Percentiles rank a stretch among this genome's conserved stretches.
Conservation (phyloP, 2,329 filamentous ascomycete genomes). For the Fusarium verticillioides region DNA sequence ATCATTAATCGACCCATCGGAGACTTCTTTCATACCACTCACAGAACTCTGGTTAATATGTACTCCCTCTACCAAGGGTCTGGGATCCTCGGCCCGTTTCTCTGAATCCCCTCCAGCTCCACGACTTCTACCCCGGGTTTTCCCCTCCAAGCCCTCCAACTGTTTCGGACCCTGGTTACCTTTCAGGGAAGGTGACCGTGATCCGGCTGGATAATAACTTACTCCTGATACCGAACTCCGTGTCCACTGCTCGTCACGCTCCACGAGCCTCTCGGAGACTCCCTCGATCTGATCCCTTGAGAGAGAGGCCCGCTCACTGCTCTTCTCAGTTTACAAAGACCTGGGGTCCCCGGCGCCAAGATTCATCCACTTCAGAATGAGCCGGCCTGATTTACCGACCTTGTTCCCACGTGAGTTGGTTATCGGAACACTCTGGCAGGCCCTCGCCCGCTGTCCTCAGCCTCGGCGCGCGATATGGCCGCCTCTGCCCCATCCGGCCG, state of each 20-base stretch:
- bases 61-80: constrained; percentile 28
- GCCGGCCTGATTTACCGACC: constrained; percentile 20
- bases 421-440: constrained; percentile 24
- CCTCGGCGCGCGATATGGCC: constrained; percentile 12
- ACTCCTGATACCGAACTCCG: constrained; percentile 2
- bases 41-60: constrained; percentile 27
- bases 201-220: constrained; percentile 13
- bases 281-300: background rate
- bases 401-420: constrained; percentile 19
- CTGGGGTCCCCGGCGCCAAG: constrained; percentile 19
- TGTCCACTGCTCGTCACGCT: background rate
- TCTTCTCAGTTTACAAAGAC: background rate
- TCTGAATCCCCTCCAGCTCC: constrained; percentile 33
- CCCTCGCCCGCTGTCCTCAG: constrained; percentile 1
- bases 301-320: background rate
- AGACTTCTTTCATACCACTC: constrained; percentile 30
- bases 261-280: background rate
- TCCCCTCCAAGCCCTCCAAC: constrained; percentile 39
- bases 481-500: constrained; percentile 4
- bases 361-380: constrained; percentile 21
- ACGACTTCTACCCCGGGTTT: constrained; percentile 41
- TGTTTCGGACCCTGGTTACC: constrained; percentile 28
- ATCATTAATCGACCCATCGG: constrained; percentile 40
- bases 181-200: constrained; percentile 33
- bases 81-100: constrained; percentile 44